phyloP scores from a whole-genome alignment of 2,329 filamentous ascomycete genomes.

The Nemania sp. region DNA sequence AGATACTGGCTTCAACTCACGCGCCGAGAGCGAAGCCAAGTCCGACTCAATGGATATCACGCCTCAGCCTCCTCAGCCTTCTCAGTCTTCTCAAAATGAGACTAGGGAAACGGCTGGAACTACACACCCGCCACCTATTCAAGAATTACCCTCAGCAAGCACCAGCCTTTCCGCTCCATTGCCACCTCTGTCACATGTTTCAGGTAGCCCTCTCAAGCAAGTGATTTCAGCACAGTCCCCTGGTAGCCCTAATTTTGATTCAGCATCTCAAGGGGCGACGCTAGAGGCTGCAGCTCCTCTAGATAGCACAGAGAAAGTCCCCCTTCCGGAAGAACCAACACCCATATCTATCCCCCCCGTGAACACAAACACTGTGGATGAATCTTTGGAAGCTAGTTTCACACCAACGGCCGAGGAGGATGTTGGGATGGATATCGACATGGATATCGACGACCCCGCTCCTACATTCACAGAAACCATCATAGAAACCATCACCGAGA shows the following conservation, averaged over 20 bases:
- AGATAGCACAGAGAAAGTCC: slow-evolving; percentile 9
- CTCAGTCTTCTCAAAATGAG: slow-evolving; percentile 45
- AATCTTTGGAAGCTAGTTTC: not conserved
- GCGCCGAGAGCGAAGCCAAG: slow-evolving; percentile 50
- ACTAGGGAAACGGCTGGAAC: slow-evolving; percentile 39
- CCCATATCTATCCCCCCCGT: slow-evolving; percentile 33
- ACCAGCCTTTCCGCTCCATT: slow-evolving; percentile 26
- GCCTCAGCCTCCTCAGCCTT: slow-evolving; percentile 45
- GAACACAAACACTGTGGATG: slow-evolving; percentile 4
- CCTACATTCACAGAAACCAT: slow-evolving; percentile 5
- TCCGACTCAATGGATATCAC: slow-evolving; percentile 52
- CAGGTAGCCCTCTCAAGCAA: slow-evolving; percentile 40
- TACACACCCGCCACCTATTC: slow-evolving; percentile 37
- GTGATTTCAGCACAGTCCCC: slow-evolving; percentile 38
- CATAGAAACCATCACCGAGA: slow-evolving; percentile 11
- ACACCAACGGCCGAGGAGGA: slow-evolving; percentile 3
- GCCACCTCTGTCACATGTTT: slow-evolving; percentile 29
- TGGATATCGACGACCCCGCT: slow-evolving; percentile 30
- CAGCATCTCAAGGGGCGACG: slow-evolving; percentile 7
- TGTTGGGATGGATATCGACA: slow-evolving; percentile 8
- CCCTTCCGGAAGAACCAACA: slow-evolving; percentile 20
- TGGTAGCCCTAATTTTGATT: not conserved
- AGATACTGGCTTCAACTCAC: slow-evolving; percentile 55
- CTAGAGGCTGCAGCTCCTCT: slow-evolving; percentile 5
- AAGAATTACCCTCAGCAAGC: slow-evolving; percentile 21